These are phyloP conservation scores for Linnemannia elongata DNA, from an alignment of 192 early-diverging fungal genomes.

Conservation along the genomic window DNA sequence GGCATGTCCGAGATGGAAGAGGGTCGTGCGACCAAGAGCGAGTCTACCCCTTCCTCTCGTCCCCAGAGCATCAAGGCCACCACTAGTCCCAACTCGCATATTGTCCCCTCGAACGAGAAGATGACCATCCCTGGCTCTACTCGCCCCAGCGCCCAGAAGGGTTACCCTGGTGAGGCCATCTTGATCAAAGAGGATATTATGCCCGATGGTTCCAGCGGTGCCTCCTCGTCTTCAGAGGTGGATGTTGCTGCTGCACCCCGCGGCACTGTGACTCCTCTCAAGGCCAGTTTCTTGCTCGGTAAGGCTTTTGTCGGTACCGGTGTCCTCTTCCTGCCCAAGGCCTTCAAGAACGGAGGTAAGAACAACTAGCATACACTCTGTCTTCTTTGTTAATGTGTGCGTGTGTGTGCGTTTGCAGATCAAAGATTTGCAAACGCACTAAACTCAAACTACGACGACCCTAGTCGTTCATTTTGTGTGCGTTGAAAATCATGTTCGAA, in stretches of 20 bases:
- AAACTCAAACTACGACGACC: neutral
- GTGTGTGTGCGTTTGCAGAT: neutral
- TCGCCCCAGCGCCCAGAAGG: constrained; percentile 9
- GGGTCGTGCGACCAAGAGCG: neutral
- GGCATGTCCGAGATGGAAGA: constrained; percentile 22
- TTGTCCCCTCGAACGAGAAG: constrained; percentile 39
- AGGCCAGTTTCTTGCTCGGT: constrained; percentile 62
- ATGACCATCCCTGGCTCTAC: constrained; percentile 19
- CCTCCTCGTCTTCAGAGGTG: neutral
- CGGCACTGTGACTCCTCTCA: constrained; percentile 53
- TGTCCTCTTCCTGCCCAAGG: constrained; percentile 63
- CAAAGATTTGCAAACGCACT: neutral
- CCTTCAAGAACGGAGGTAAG: constrained; percentile 43
- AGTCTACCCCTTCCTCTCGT: neutral
- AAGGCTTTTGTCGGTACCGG: constrained; percentile 68
- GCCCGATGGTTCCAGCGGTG: constrained; percentile 1
- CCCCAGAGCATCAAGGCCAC: constrained; percentile 14
- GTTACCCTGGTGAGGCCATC: neutral
- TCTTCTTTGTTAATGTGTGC: constrained; percentile 20
- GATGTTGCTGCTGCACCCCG: constrained; percentile 28
- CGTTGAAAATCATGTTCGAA: neutral
- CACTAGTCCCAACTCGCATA: neutral
- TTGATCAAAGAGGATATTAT: constrained; percentile 25
- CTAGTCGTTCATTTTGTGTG: neutral
- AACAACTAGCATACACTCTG: neutral